These are phyloP conservation scores for Meyerozyma sp. DNA, from an alignment of 1,139 yeast species.

Conservation along the genomic window DNA sequence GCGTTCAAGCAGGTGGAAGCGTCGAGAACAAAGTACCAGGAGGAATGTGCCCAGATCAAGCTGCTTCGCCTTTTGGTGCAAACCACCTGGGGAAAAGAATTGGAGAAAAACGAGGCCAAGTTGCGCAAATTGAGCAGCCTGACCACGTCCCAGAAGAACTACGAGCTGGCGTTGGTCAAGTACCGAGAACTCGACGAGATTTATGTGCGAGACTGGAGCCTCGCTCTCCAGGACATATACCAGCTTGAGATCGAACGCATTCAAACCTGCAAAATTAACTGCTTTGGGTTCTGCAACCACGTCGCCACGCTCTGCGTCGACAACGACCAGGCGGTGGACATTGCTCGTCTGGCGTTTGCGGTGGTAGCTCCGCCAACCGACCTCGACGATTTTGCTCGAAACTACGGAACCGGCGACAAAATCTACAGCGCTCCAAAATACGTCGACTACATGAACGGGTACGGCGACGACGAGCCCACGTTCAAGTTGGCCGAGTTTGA, in stretches of 20 bases:
- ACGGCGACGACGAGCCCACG: slow-evolving; percentile 18
- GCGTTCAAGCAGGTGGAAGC: slow-evolving; percentile 30
- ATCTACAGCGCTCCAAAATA: slow-evolving; percentile 52
- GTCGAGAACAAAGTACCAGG: slow-evolving; percentile 51
- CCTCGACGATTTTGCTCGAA: slow-evolving; percentile 48
- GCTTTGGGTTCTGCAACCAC: slow-evolving; percentile 81
- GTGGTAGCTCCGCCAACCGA: slow-evolving; percentile 62
- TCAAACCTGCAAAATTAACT: slow-evolving; percentile 64
- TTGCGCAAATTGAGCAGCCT: slow-evolving; percentile 52
- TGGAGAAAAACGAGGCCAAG: slow-evolving; percentile 61
- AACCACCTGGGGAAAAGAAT: slow-evolving; percentile 74
- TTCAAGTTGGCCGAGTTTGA: slow-evolving; percentile 26
- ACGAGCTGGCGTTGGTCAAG: slow-evolving; percentile 52
- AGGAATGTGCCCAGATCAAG: slow-evolving; percentile 55
- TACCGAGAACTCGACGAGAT: slow-evolving; percentile 64
- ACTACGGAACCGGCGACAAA: slow-evolving; percentile 63
- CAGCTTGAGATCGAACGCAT: slow-evolving; percentile 75
- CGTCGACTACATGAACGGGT: slow-evolving; percentile 36
- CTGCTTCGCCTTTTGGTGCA: slow-evolving; percentile 59
- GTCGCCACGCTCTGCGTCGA: slow-evolving; percentile 74
- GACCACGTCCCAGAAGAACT: slow-evolving; percentile 47
- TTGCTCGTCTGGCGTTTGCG: slow-evolving; percentile 63
- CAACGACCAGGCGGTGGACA: slow-evolving; percentile 72
- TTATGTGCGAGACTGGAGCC: slow-evolving; percentile 79
- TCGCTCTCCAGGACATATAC: slow-evolving; percentile 64